Evolutionary conservation across 257 asterid species (phyloP).

Genomic region (Fraxinus cuspidata): DNA sequence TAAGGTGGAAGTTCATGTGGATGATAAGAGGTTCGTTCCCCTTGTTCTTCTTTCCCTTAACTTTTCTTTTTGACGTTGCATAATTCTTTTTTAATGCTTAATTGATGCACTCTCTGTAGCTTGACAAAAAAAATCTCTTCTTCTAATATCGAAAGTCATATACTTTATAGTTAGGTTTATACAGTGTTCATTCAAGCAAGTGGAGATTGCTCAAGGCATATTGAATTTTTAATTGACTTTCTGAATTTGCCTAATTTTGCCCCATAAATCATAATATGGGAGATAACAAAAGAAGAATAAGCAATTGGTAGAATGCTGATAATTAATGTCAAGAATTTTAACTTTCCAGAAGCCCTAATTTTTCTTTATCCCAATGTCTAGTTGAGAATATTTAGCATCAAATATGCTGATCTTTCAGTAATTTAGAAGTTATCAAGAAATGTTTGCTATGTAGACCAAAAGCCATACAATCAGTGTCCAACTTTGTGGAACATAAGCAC

Average conservation of each 20-base stretch:
- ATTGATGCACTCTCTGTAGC: not conserved
- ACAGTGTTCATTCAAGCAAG: not conserved
- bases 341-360: not conserved
- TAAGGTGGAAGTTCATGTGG: conserved; percentile 88
- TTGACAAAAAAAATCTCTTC: not conserved
- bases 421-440: not conserved
- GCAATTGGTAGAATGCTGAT: not conserved
- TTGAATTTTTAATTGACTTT: not conserved
- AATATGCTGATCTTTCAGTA: not conserved
- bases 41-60: not conserved
- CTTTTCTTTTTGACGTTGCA: not conserved
- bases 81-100: not conserved
- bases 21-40: conserved; percentile 63
- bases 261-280: not conserved
- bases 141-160: not conserved
- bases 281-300: not conserved
- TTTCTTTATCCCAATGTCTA: too few relatives aligned
- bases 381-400: too few relatives aligned
- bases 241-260: conserved; percentile 10
- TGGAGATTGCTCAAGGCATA: conserved; percentile 12
- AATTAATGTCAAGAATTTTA: not conserved
- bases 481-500: not conserved
- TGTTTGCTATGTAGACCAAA: not conserved
- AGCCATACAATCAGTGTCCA: not conserved
- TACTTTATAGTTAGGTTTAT: not conserved